These are phyloP conservation scores for Echeveria elegans DNA, from an alignment of 164 flowering plant genomes.

Conservation along the genomic window DNA sequence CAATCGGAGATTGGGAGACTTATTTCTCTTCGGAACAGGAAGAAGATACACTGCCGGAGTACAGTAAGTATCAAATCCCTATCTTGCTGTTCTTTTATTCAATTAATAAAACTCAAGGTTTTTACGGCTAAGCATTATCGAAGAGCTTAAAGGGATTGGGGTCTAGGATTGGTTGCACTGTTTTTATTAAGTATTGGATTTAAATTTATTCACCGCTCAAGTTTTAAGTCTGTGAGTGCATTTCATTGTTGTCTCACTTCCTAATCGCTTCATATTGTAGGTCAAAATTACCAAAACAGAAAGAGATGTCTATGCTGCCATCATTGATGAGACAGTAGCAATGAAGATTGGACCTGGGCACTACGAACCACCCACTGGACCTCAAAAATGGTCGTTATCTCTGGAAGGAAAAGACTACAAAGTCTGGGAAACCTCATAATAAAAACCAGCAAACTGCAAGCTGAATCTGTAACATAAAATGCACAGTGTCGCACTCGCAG, in stretches of 20 bases:
- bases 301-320: constrained; percentile 86
- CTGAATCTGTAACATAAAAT: not conserved
- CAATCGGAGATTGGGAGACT: constrained; percentile 52
- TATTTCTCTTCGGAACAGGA: constrained; percentile 56
- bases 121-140: not conserved
- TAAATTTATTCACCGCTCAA: not conserved
- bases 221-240: not conserved
- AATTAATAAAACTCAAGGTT: not conserved
- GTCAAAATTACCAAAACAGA: constrained; percentile 67
- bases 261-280: constrained; percentile 25
- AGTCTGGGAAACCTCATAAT: constrained; percentile 74
- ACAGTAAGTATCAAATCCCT: constrained; percentile 38
- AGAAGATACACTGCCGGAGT: constrained; percentile 76
- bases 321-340: constrained; percentile 67
- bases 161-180: not conserved
- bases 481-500: not conserved
- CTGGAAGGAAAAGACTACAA: constrained; percentile 79
- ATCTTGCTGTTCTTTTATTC: not conserved
- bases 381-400: constrained; percentile 44
- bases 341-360: constrained; percentile 94
- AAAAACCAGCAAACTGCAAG: not conserved
- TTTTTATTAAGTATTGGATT: not conserved
- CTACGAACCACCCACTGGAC: constrained; percentile 62
- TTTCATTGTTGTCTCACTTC: not conserved
- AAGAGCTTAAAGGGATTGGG: not conserved